These are phyloP conservation scores for Aulographum hederae DNA, from an alignment of 2,329 filamentous ascomycete genomes.

Conservation along the genomic window DNA sequence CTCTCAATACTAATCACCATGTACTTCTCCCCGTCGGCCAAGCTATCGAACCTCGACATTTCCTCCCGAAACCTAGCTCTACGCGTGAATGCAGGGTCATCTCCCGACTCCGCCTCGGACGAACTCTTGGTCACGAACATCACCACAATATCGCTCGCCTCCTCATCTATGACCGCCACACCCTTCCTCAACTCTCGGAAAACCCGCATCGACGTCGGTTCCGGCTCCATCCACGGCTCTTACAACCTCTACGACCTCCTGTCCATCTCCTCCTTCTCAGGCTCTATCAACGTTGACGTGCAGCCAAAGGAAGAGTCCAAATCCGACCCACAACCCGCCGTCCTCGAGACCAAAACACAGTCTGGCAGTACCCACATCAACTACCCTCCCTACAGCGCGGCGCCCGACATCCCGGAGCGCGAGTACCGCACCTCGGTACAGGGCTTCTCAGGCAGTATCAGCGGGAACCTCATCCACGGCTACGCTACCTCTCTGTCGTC, in stretches of 20 bases:
- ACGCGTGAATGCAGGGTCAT: constrained; percentile 13
- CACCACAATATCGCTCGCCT: too few species aligned
- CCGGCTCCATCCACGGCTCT: constrained; percentile 21
- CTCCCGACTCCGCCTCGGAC: constrained; percentile 15
- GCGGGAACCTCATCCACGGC: constrained; percentile 22
- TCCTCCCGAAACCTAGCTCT: constrained; percentile 15
- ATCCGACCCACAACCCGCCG: constrained; percentile 13
- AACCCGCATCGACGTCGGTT: constrained; percentile 19
- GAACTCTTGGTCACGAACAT: too few species aligned
- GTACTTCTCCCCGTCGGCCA: neutral
- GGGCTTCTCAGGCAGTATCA: constrained; percentile 18
- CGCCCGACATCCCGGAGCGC: constrained; percentile 18
- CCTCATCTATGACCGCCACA: too few species aligned
- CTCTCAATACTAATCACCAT: constrained; percentile 9
- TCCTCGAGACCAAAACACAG: constrained; percentile 16
- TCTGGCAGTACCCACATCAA: constrained; percentile 19
- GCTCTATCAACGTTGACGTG: constrained; percentile 21
- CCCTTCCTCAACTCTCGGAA: constrained; percentile 18
- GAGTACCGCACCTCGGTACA: constrained; percentile 22
- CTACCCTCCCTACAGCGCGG: constrained; percentile 10
- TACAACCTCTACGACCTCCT: constrained; percentile 23
- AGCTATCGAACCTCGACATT: constrained; percentile 13
- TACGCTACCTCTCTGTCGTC: constrained; percentile 17
- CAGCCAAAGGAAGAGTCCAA: constrained; percentile 16
- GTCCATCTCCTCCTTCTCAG: constrained; percentile 20